phyloP scores from a whole-genome alignment of 306 rosid species.

The Cucumis cinereus region DNA sequence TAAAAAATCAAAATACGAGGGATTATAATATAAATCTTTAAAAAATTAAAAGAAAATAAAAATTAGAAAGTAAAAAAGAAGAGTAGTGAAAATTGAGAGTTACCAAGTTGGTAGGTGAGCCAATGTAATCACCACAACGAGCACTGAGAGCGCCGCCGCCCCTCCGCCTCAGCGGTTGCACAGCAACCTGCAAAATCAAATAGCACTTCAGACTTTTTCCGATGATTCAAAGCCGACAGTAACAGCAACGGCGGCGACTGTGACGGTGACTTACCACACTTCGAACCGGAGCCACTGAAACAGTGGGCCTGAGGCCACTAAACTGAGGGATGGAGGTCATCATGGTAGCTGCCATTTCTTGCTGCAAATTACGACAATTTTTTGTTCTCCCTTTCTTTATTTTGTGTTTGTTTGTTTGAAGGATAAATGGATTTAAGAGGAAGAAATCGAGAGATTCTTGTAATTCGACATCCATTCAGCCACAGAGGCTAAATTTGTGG shows the following conservation, averaged over 20 bases:
- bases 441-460: neutral
- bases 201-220: neutral
- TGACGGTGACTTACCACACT: slow-evolving; percentile 32
- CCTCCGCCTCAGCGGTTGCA: slow-evolving; percentile 53
- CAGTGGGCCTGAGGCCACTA: slow-evolving; percentile 54
- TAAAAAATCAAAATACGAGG: neutral
- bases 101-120: slow-evolving; percentile 90
- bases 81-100: neutral
- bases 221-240: neutral
- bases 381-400: neutral
- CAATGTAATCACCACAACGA: slow-evolving; percentile 78
- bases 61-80: neutral
- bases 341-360: slow-evolving; percentile 56
- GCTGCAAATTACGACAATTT: neutral
- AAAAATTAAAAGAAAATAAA: neutral
- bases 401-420: neutral
- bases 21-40: neutral
- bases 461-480: slow-evolving; percentile 31
- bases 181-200: slow-evolving; percentile 35
- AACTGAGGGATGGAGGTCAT: slow-evolving; percentile 69
- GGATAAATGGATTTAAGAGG: slow-evolving; percentile 6
- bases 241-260: neutral
- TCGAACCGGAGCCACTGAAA: slow-evolving; percentile 36
- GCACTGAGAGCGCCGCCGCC: slow-evolving; percentile 75
- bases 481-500: slow-evolving; percentile 38